Conservation (phyloP, 257 asterid species). For the Jacaranda copaia region DNA sequence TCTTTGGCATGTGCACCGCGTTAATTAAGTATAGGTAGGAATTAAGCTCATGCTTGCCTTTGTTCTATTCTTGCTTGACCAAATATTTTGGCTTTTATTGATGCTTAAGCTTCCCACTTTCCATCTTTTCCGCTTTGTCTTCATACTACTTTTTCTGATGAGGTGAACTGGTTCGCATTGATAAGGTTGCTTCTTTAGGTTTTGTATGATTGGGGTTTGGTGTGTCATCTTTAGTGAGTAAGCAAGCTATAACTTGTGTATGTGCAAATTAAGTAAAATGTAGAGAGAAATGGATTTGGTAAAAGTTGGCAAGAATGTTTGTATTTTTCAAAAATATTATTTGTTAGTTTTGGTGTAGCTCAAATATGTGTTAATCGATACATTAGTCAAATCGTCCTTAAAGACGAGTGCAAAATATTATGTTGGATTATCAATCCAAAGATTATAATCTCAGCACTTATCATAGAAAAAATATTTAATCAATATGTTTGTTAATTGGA, state of each 20-base stretch:
- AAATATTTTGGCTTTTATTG: constrained; percentile 41
- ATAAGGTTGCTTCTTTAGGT: constrained; percentile 46
- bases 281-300: constrained; percentile 54
- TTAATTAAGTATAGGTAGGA: constrained; percentile 4
- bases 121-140: constrained; percentile 4
- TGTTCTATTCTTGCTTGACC: constrained; percentile 30
- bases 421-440: no score
- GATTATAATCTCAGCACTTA: no score
- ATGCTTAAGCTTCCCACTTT: constrained; percentile 8
- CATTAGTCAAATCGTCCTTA: no score
- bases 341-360: no score
- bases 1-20: constrained; percentile 35
- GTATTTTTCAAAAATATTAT: background rate
- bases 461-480: no score
- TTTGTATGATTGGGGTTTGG: constrained; percentile 53
- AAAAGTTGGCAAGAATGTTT: constrained; percentile 48
- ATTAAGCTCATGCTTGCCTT: constrained; percentile 29
- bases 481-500: no score
- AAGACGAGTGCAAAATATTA: no score
- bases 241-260: constrained; percentile 26
- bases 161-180: constrained; percentile 34
- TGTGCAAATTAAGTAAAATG: background rate
- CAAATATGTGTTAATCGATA: no score
- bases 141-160: constrained; percentile 29
- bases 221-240: constrained; percentile 43